Evolutionary conservation across 1,284 basidiomycete species (phyloP).

Genomic region (Boletus mariae): DNA sequence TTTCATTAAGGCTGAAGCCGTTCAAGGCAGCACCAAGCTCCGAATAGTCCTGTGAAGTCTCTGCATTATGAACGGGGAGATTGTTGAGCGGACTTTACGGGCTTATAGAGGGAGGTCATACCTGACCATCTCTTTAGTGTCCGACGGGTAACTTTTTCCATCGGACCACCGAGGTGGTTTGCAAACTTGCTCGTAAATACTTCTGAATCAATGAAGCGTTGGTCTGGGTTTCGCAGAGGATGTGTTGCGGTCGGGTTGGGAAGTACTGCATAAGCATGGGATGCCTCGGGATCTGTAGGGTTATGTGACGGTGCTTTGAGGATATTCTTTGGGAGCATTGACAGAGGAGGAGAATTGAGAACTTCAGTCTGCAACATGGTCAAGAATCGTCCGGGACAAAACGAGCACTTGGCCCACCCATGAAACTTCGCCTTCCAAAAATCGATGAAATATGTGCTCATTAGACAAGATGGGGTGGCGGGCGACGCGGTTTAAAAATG

Average conservation of each 20-base stretch:
- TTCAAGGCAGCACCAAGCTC: slow-evolving; percentile 96
- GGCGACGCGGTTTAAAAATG: slow-evolving; percentile 87
- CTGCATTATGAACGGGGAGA: slow-evolving; percentile 36
- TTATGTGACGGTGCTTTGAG: slow-evolving; percentile 94
- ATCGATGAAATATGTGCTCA: slow-evolving; percentile 93
- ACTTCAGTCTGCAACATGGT: slow-evolving; percentile 69
- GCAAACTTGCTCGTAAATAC: slow-evolving; percentile 96
- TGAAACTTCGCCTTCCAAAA: slow-evolving; percentile 91
- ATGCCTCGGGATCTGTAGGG: slow-evolving; percentile 77
- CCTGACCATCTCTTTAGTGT: slow-evolving; percentile 92
- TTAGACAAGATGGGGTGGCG: slow-evolving; percentile 91
- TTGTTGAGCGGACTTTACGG: slow-evolving; percentile 4
- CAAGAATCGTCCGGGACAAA: slow-evolving; percentile 2
- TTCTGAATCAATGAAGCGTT: slow-evolving; percentile 94
- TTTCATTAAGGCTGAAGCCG: slow-evolving; percentile 90
- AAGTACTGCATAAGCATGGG: slow-evolving; percentile 77
- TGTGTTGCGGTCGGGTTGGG: slow-evolving; percentile 87
- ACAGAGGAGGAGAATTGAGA: slow-evolving; percentile 86
- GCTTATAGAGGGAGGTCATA: slow-evolving; percentile 33
- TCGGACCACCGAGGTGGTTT: slow-evolving; percentile 82
- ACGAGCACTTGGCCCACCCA: slow-evolving; percentile 60
- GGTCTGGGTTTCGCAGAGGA: slow-evolving; percentile 84
- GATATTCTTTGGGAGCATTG: slow-evolving; percentile 90
- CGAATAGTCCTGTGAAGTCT: slow-evolving; percentile 86
- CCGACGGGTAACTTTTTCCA: slow-evolving; percentile 95